Percentiles rank a stretch among this genome's conserved stretches.
These are phyloP conservation scores for Spathaspora hagerdaliae DNA, from an alignment of 805 yeast species.

Conservation along the genomic window DNA sequence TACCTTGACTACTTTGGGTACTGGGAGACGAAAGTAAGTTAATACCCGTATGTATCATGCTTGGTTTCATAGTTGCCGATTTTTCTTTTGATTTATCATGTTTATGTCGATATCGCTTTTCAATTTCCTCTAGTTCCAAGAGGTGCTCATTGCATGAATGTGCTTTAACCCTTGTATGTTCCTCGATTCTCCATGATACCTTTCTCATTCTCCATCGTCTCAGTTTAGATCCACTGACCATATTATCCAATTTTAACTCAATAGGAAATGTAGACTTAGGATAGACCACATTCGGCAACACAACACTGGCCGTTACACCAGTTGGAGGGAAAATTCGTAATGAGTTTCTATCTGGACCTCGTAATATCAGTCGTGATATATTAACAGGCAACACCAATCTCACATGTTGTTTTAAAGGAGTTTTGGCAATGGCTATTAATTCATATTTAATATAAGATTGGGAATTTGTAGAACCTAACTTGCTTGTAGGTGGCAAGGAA, in stretches of 20 bases:
- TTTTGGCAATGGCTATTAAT: slow-evolving; percentile 56
- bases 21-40: slow-evolving; percentile 5
- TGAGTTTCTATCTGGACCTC: slow-evolving; percentile 83
- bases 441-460: slow-evolving; percentile 64
- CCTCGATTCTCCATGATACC: slow-evolving; percentile 85
- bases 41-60: slow-evolving; percentile 24
- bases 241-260: slow-evolving; percentile 77
- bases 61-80: slow-evolving; percentile 17
- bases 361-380: slow-evolving; percentile 69
- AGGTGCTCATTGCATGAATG: slow-evolving; percentile 57
- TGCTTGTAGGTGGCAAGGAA: slow-evolving; percentile 71
- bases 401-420: slow-evolving; percentile 16
- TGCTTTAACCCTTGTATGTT: slow-evolving; percentile 60
- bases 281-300: slow-evolving; percentile 81
- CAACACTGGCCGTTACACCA: slow-evolving; percentile 80
- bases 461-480: slow-evolving; percentile 52
- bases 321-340: slow-evolving; percentile 95
- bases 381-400: slow-evolving; percentile 59
- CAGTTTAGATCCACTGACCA: slow-evolving; percentile 46
- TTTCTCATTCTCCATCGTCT: slow-evolving; percentile 91
- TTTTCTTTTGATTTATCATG: slow-evolving; percentile 2
- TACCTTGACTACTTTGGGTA: not conserved
- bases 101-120: slow-evolving; percentile 28
- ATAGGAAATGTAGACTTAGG: slow-evolving; percentile 85
- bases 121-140: slow-evolving; percentile 42